Evolutionary conservation across 805 yeast species (phyloP), one percentile per base, ranked within the genome.

Genomic region (Zygosaccharomyces lentus): DNA sequence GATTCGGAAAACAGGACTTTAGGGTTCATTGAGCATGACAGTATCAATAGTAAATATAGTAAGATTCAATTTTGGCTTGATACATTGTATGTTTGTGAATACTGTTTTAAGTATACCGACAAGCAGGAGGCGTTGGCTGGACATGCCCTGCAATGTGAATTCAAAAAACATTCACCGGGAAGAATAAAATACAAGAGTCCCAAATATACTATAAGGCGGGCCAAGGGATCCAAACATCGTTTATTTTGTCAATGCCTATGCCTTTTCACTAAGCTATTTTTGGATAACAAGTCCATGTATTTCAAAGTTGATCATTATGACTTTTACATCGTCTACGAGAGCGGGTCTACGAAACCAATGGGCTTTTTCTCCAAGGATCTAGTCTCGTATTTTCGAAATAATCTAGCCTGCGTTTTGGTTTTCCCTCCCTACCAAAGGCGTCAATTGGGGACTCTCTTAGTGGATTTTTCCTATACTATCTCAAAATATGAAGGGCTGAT

Each of bases 331-430:
- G 70, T 82, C 2, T 87, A 83, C 60, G 83, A 85, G 21, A 64
- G 64, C 1, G 69, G 57, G 41, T 42, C 71, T 49, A 52, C 67
- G 54, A 62, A 68, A 43, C 90, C 91, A 1, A 82, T 90, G 83
- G 99, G 97, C 1, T 93, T 88, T 61, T 93, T 88, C 59, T 89
- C 97, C 10, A 86, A 87, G 55, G 99, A 93, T 58, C 68, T 84
- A 36, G 69, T 84, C 0, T 82, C 96, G 0, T 74, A 76, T 65
- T 91, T 86, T 43, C 75, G 79, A 42, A 87, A 90, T 62, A 93
- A 91, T 60, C 69, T 93, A 31, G 96, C 97, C 0, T 93, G 98
- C 60, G 85, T 93, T 9, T 73, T 93, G 53, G 80, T 88, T 3
- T 86, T 93, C 50, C 99, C 99, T 1, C 96, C 96, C 2, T 93